Conservation (phyloP, 176 grass and related monocot species). For the Poa pratensis region DNA sequence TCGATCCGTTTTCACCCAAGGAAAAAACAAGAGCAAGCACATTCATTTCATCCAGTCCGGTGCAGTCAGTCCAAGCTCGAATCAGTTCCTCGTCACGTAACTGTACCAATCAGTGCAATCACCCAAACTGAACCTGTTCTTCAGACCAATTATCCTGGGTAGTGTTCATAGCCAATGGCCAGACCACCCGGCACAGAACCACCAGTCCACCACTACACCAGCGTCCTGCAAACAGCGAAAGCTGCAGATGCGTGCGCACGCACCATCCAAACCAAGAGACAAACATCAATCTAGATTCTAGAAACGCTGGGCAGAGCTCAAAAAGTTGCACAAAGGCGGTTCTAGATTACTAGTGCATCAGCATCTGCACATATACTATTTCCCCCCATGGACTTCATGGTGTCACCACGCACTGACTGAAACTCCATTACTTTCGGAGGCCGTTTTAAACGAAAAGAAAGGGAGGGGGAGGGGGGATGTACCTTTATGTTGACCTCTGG, state of each 20-base stretch:
- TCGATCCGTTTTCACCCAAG: too few species aligned
- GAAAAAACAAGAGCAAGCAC: not conserved
- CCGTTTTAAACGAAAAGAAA: conserved; percentile 28
- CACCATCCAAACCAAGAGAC: conserved; percentile 22
- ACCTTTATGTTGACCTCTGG: conserved; percentile 22
- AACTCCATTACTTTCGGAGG: conserved; percentile 45
- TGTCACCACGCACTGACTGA: conserved; percentile 33
- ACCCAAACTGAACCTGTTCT: not conserved
- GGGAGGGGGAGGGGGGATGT: not conserved
- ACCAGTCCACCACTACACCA: too few species aligned
- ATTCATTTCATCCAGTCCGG: not conserved
- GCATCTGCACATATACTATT: not conserved
- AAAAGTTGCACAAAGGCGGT: conserved; percentile 10
- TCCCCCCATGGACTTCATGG: not conserved
- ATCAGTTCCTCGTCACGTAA: not conserved
- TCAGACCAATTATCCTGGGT: not conserved
- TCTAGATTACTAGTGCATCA: conserved; percentile 11
- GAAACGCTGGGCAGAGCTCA: not conserved
- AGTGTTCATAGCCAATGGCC: not conserved
- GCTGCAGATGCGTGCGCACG: conserved; percentile 2
- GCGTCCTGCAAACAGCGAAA: not conserved
- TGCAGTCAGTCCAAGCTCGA: not conserved
- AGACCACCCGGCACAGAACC: not conserved
- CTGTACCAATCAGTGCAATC: not conserved
- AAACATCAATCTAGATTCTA: conserved; percentile 13